Evolutionary conservation across 1,284 basidiomycete genomes (phyloP), one percentile per base, ranked within the genome.

Genomic region (Schizophyllum amplum): DNA sequence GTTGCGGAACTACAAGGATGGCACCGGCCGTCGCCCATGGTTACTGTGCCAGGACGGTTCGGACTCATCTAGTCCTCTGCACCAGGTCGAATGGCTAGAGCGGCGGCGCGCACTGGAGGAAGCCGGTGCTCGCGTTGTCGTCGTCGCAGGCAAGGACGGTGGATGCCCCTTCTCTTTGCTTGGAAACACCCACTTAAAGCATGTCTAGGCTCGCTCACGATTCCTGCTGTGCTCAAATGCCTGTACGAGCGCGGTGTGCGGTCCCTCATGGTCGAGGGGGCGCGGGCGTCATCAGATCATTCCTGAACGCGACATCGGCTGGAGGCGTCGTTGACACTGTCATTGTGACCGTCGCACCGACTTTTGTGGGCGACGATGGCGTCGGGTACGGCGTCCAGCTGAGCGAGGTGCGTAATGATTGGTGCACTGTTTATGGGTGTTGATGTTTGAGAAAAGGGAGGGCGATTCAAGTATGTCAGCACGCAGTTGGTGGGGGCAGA

Each of bases 231-330:
- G 11, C 80, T 93, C 2, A 64, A 62, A 13, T 72, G 74, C 6
- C 74, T 94, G 24, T 69, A 71, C 22, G 67, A 70, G 11, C 71
- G 79, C 23, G 84, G 82, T 9, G 78, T 97, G 58, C 71, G 72
- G 6, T 87, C 86, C 3, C 75, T 98, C 55, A 99, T 99, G 96
- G 88, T 98, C 9, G 96, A 99, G 75, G 96, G 54, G 96, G 96
- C 17, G 90, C 92, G 4, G 72, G 75, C 4, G 79, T 98, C 58
- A 94, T 99, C 57, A 76, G 80, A 17, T 84, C 89, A 1, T 93
- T 96, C 71, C 73, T 97, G 21, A 65, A 69, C 1, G 71, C 72
- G 49, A 55, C 57, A 52, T 42, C 33, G 17, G 13, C 11, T 3
- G 60, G 57, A 33, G 60, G 55, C 60, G 59, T 82, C 5, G 78